These are phyloP conservation scores for Porphyrellus cyaneotinctus DNA, from an alignment of 768 basidiomycete genomes.

Conservation along the genomic window DNA sequence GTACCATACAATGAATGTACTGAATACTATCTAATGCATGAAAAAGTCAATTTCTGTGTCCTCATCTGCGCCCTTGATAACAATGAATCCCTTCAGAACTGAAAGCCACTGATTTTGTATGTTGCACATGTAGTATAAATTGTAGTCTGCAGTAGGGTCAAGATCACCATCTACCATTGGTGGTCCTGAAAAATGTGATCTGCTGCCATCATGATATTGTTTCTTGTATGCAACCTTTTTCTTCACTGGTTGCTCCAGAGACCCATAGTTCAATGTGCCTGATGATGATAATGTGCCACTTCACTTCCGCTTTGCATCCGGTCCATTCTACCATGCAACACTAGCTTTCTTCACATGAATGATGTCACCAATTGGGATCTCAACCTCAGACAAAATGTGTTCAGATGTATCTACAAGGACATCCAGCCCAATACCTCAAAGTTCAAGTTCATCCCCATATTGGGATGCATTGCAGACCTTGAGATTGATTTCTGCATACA, in stretches of 20 bases:
- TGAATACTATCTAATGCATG: background rate
- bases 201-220: background rate
- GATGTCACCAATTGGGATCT: no score
- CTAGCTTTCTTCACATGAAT: background rate
- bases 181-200: background rate
- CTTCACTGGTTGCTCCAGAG: background rate
- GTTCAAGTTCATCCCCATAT: no score
- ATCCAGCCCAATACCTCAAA: no score
- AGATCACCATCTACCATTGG: background rate
- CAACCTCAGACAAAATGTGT: no score
- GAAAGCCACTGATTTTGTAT: conserved; percentile 1
- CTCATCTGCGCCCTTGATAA: background rate
- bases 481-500: no score
- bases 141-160: background rate
- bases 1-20: no score
- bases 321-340: background rate
- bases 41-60: background rate
- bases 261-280: background rate
- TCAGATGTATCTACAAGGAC: no score
- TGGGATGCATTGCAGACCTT: no score
- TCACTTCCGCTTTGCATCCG: background rate
- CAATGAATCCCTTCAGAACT: background rate
- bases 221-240: background rate
- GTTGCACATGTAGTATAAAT: background rate
- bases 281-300: background rate